Conservation (phyloP, 2,329 filamentous ascomycete genomes). For the Epicoccum nigrum region DNA sequence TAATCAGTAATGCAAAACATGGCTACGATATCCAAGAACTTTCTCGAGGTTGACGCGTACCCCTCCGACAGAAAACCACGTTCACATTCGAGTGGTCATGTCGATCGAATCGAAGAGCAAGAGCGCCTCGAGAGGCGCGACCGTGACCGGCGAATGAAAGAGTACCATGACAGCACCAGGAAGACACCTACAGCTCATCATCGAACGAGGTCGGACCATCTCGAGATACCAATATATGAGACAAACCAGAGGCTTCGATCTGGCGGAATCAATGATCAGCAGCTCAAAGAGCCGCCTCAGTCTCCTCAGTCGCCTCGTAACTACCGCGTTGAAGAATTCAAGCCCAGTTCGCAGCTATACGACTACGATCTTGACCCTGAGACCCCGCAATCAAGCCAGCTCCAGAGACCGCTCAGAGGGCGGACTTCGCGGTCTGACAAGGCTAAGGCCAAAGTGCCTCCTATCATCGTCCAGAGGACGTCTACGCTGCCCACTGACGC, state of each 20-base stretch:
- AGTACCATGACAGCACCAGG: conserved; percentile 24
- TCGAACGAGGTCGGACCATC: conserved; percentile 21
- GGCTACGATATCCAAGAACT: conserved; percentile 1
- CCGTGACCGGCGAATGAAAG: conserved; percentile 31
- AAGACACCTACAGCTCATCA: conserved; percentile 5
- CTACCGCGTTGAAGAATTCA: conserved; percentile 28
- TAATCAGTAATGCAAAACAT: background rate
- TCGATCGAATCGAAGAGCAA: conserved; percentile 32
- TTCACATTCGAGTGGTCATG: conserved; percentile 32
- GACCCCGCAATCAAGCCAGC: background rate
- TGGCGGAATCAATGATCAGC: conserved; percentile 10
- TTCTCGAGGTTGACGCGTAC: background rate
- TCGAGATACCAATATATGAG: conserved; percentile 31
- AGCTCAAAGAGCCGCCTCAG: conserved; percentile 6
- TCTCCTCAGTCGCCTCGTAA: too few species aligned
- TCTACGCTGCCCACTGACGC: conserved; percentile 1
- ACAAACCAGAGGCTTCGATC: conserved; percentile 17
- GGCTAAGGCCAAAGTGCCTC: conserved; percentile 28
- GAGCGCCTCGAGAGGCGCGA: conserved; percentile 21
- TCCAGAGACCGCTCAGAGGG: background rate
- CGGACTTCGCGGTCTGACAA: conserved; percentile 2
- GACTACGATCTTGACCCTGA: conserved; percentile 19
- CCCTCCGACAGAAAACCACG: conserved; percentile 18
- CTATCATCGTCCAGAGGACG: conserved; percentile 24
- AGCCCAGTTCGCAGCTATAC: conserved; percentile 12